These are phyloP conservation scores for Marasmius sp. DNA, from an alignment of 1,284 basidiomycete genomes.

Conservation along the genomic window DNA sequence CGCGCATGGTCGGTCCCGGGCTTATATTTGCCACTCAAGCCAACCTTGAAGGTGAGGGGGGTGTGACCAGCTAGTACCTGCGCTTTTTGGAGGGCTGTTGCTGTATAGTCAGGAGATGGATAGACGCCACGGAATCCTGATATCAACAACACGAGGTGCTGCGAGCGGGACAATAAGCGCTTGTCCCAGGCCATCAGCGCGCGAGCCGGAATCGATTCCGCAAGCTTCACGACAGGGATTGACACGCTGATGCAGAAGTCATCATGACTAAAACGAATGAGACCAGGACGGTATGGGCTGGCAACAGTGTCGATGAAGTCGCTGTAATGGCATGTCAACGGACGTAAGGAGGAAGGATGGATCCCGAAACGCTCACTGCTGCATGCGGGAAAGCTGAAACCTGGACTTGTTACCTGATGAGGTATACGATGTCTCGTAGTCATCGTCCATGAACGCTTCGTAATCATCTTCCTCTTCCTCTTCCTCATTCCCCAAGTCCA, in stretches of 20 bases:
- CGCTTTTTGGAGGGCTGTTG: slow-evolving; percentile 31
- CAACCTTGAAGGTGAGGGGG: slow-evolving; percentile 51
- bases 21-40: slow-evolving; percentile 55
- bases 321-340: slow-evolving; percentile 27
- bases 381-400: slow-evolving; percentile 15
- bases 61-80: slow-evolving; percentile 23
- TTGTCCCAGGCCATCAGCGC: slow-evolving; percentile 66
- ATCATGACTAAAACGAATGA: slow-evolving; percentile 44
- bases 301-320: slow-evolving; percentile 57
- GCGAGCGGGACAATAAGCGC: slow-evolving; percentile 48
- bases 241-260: slow-evolving; percentile 56
- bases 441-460: slow-evolving; percentile 32
- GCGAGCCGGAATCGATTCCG: slow-evolving; percentile 47
- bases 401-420: neutral
- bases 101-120: slow-evolving; percentile 44
- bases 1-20: slow-evolving; percentile 46
- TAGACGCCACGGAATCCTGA: slow-evolving; percentile 52
- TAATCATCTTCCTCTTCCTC: slow-evolving; percentile 38
- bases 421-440: slow-evolving; percentile 16
- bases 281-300: slow-evolving; percentile 52
- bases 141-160: slow-evolving; percentile 58
- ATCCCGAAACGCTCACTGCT: slow-evolving; percentile 19
- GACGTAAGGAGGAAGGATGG: neutral
- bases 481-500: slow-evolving; percentile 20
- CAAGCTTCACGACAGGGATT: slow-evolving; percentile 47